A percentile compares a stretch with the other conserved stretches of the same genome.
Evolutionary conservation across 169 alveolate genomes (phyloP).

Genomic region (Neospora caninum): DNA sequence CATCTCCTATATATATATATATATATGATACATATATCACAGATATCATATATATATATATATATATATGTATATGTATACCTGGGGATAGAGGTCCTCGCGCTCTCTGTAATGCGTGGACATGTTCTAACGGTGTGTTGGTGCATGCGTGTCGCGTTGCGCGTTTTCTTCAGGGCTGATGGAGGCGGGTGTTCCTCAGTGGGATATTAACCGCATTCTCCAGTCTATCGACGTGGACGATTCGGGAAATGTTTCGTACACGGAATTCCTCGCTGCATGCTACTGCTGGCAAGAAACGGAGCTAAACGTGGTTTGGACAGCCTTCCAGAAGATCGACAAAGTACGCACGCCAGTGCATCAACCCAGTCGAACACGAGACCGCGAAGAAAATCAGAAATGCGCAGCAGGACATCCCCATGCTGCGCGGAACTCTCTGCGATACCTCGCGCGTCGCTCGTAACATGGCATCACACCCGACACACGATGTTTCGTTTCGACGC

Average conservation of each 20-base stretch:
- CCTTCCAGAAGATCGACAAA: conserved; percentile 78
- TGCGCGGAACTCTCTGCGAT: no score
- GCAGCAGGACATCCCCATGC: no score
- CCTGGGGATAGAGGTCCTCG: not conserved
- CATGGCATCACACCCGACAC: no score
- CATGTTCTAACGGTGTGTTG: not conserved
- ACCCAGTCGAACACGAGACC: not conserved
- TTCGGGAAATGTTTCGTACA: conserved; percentile 79
- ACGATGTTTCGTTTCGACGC: no score
- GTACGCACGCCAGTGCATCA: conserved; percentile 9
- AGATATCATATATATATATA: not conserved
- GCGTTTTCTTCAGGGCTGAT: conserved; percentile 53
- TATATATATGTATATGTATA: not conserved
- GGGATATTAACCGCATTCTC: conserved; percentile 77
- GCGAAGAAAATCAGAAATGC: no score
- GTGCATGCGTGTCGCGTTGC: not conserved
- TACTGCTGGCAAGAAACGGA: conserved; percentile 77
- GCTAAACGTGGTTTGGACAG: conserved; percentile 75
- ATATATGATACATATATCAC: not conserved
- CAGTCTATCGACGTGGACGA: conserved; percentile 80
- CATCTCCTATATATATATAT: not conserved
- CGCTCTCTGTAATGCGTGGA: not conserved
- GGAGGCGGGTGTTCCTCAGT: conserved; percentile 74
- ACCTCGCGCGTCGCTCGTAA: no score
- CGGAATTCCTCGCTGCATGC: conserved; percentile 83